Conservation (phyloP, 768 basidiomycete species). For the Chalciporus sphaerocephalus region DNA sequence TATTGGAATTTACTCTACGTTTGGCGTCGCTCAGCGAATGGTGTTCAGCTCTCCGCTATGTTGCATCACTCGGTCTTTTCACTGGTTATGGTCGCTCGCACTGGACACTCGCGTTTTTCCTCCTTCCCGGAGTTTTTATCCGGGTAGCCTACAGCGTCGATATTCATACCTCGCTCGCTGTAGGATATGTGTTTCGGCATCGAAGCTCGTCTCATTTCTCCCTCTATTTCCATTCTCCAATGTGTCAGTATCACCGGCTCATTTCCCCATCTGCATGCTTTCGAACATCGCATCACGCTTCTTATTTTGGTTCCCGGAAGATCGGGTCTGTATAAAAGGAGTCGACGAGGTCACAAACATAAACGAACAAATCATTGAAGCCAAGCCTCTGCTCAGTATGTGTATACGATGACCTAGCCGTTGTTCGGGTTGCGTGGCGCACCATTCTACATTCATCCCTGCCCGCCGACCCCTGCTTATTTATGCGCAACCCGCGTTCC, state of each 20-base stretch:
- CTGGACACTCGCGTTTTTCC: slow-evolving; percentile 32
- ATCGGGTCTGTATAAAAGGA: slow-evolving; percentile 38
- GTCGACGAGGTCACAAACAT: slow-evolving; percentile 31
- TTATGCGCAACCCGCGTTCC: slow-evolving; percentile 27
- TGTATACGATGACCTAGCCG: slow-evolving; percentile 28
- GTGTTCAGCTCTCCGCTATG: slow-evolving; percentile 27
- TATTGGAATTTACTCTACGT: slow-evolving; percentile 28
- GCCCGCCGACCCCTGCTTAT: slow-evolving; percentile 29
- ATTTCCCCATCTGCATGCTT: slow-evolving; percentile 37
- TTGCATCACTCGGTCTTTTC: slow-evolving; percentile 28
- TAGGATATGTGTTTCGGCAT: slow-evolving; percentile 22
- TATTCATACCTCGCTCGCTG: slow-evolving; percentile 47
- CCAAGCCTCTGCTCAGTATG: slow-evolving; percentile 30
- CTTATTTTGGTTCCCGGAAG: slow-evolving; percentile 30
- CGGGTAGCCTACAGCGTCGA: slow-evolving; percentile 34
- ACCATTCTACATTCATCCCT: slow-evolving; percentile 18
- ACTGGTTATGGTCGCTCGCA: slow-evolving; percentile 37
- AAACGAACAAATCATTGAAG: slow-evolving; percentile 22
- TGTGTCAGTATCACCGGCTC: slow-evolving; percentile 42
- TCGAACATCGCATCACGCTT: slow-evolving; percentile 37
- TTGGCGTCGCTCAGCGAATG: slow-evolving; percentile 25
- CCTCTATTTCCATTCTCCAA: slow-evolving; percentile 31
- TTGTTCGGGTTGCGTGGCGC: slow-evolving; percentile 25
- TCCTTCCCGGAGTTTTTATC: slow-evolving; percentile 22
- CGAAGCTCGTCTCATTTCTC: slow-evolving; percentile 20